Evolutionary conservation across 1,284 basidiomycete genomes (phyloP), one percentile per base, ranked within the genome.

Genomic region (Leccinum pachyderme): DNA sequence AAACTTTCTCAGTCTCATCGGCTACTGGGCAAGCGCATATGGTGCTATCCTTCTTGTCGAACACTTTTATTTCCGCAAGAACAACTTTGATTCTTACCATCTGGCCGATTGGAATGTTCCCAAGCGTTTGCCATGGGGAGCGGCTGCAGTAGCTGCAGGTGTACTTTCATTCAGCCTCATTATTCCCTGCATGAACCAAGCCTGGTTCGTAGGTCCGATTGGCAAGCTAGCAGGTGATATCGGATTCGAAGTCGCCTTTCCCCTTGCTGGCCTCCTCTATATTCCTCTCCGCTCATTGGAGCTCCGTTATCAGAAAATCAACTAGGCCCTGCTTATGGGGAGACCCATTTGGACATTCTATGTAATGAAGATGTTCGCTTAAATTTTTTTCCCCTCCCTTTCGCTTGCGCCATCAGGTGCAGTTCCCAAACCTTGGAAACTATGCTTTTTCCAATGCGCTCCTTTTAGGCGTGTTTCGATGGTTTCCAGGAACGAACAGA

Each of bases 211-310:
- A 0, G 89, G 89, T 1, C 88, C 88, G 3, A 82, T 91, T 44
- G 89, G 83, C n/a, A 64, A 73, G 55, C 75, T 54, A n/a, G 78
- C 87, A 15, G 89, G 89, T 1, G 89, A 91, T 68, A 83, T 91
- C 56, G 89, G 87, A n/a, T 87, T 91, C 57, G 86, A 89, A 70
- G 69, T 89, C 22, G 86, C 85, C 12, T 83, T 89, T 59, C 76
- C 69, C 0, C 61, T 81, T 9, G 78, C 80, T 5, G 76, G 68
- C 9, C 18, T 87, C 15, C 67, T 83, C 27, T 90, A 90, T 67
- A 25, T 83, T 4, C 81, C 81, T 6, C 75, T 89, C 45, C 74
- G 88, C 57, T 72, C 59, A 56, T 28, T 80, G 28, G 81, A 82
- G 60, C 71, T 77, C 44, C 74, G 54, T 33, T 67, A 64, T 52